These are phyloP conservation scores for Rhodamnia argentea DNA, from an alignment of 345 rosid species.

Conservation along the genomic window DNA sequence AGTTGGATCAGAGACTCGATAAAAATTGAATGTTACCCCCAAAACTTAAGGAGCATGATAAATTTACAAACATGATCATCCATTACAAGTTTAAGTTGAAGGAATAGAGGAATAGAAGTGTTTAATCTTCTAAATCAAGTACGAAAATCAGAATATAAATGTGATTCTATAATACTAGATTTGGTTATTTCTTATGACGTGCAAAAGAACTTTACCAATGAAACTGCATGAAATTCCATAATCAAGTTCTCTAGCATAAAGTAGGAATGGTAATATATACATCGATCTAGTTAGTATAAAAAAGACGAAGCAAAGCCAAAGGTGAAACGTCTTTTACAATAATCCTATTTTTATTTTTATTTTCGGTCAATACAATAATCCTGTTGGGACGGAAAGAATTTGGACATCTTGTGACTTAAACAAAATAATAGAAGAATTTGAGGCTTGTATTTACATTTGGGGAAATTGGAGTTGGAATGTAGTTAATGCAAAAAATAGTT, in stretches of 20 bases:
- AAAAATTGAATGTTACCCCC: not conserved
- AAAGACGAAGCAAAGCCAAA: not conserved
- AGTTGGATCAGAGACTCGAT: not conserved
- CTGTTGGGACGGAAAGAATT: not conserved
- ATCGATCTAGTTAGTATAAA: not conserved
- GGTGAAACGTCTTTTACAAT: not conserved
- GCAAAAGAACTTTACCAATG: not conserved
- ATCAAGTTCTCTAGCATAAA: not conserved
- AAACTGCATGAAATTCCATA: not conserved
- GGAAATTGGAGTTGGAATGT: not conserved
- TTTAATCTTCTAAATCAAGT: not conserved
- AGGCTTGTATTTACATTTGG: no score
- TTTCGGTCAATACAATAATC: not conserved
- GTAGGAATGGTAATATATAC: not conserved
- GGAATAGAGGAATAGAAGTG: not conserved
- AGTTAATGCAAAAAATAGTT: not conserved
- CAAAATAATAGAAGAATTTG: not conserved
- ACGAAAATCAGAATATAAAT: no score
- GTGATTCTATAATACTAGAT: no score
- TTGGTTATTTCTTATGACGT: not conserved
- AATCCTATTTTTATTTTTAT: not conserved
- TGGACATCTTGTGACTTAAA: not conserved
- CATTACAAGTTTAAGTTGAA: not conserved
- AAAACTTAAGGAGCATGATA: not conserved
- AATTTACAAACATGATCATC: no score